These are phyloP conservation scores for Marchantia polymorpha DNA, from an alignment of 225 moss, liverwort and hornwort genomes.

Conservation along the genomic window DNA sequence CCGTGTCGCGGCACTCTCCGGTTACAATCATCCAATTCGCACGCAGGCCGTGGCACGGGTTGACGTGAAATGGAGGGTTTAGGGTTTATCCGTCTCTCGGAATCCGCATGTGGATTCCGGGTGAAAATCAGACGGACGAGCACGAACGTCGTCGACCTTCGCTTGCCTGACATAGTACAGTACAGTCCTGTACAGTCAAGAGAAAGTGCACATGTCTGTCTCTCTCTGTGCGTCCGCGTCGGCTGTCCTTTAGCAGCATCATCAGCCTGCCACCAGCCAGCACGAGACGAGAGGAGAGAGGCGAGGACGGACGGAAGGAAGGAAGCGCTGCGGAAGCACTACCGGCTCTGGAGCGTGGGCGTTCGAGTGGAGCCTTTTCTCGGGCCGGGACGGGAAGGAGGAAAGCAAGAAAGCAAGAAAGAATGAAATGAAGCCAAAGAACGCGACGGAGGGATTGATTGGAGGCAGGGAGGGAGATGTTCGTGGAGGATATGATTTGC, in stretches of 20 bases:
- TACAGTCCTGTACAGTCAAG: neutral
- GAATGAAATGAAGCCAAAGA: too few species aligned
- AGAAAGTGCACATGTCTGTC: neutral
- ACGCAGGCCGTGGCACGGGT: neutral
- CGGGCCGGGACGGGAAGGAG: neutral
- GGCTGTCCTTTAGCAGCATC: too few species aligned
- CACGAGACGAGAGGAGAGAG: too few species aligned
- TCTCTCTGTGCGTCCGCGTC: neutral
- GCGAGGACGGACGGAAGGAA: too few species aligned
- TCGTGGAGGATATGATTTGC: neutral
- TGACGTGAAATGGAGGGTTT: slow-evolving; percentile 10
- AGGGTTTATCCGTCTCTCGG: slow-evolving; percentile 10
- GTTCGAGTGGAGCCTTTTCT: neutral
- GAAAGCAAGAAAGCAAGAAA: neutral
- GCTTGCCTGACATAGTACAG: too few species aligned
- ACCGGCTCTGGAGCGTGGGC: too few species aligned
- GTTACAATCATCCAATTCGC: too few species aligned
- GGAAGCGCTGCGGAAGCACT: too few species aligned
- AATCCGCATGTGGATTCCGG: neutral
- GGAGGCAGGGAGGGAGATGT: neutral
- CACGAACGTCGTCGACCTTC: neutral
- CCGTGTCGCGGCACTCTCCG: too few species aligned
- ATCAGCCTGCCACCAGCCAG: too few species aligned
- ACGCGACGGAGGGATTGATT: neutral
- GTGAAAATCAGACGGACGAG: neutral